These are phyloP conservation scores for Fusarium sp. DNA, from an alignment of 2,329 filamentous ascomycete genomes.

Conservation along the genomic window DNA sequence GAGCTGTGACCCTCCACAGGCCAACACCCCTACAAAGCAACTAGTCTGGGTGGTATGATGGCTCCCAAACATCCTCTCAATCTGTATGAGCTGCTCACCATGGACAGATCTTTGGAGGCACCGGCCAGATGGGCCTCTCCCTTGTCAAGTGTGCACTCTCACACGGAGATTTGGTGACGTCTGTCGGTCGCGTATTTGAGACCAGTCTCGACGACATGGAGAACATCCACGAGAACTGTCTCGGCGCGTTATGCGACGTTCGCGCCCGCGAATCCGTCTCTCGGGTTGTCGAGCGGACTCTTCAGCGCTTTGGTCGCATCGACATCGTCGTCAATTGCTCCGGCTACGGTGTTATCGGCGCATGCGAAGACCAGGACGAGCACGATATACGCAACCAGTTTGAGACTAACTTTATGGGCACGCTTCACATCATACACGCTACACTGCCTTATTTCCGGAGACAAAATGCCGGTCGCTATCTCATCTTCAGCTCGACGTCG, in stretches of 20 bases:
- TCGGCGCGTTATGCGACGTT: conserved; percentile 90
- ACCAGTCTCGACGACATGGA: conserved; percentile 77
- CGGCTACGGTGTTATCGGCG: conserved; percentile 93
- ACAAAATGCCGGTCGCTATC: conserved; percentile 79
- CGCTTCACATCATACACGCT: conserved; percentile 89
- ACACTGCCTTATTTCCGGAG: conserved; percentile 88
- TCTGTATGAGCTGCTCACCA: conserved; percentile 9
- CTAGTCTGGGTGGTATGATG: conserved; percentile 83
- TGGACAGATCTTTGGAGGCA: conserved; percentile 85
- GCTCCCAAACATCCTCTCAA: not conserved
- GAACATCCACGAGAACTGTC: conserved; percentile 74
- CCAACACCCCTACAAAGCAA: conserved; percentile 73
- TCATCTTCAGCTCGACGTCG: conserved; percentile 93
- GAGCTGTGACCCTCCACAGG: conserved; percentile 85
- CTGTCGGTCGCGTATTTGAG: conserved; percentile 85
- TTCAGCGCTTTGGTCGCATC: conserved; percentile 79
- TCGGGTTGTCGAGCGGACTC: conserved; percentile 72
- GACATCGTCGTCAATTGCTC: conserved; percentile 95
- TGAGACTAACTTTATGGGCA: conserved; percentile 97
- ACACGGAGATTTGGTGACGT: conserved; percentile 84
- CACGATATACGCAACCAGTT: conserved; percentile 95
- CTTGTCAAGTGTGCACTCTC: conserved; percentile 83
- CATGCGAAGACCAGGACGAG: conserved; percentile 96
- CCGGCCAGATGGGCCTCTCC: conserved; percentile 95
- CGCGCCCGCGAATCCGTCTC: conserved; percentile 81